Percentiles rank a stretch among this genome's conserved stretches.
phyloP scores from a whole-genome alignment of 768 basidiomycete genomes.

The Tylopilus intermedius region DNA sequence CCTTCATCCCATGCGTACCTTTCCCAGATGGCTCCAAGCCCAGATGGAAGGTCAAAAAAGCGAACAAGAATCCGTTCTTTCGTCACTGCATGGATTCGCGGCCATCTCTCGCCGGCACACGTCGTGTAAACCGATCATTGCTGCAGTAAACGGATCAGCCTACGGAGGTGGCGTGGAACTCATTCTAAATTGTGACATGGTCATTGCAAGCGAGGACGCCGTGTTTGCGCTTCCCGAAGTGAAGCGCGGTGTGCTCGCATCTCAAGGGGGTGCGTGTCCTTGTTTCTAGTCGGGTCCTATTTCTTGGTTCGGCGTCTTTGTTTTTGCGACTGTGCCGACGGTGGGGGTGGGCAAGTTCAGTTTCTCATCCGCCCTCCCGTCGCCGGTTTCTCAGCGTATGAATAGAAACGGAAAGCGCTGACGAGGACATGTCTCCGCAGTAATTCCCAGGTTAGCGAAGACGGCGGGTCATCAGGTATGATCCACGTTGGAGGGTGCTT shows the following conservation, averaged over 20 bases:
- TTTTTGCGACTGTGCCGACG: not conserved
- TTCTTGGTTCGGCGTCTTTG: not conserved
- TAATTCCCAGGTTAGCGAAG: slow-evolving; percentile 62
- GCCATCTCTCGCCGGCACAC: slow-evolving; percentile 62
- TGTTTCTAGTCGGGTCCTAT: not conserved
- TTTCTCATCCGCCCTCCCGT: slow-evolving; percentile 1
- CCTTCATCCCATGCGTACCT: not conserved
- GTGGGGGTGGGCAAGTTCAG: not conserved
- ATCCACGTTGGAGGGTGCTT: slow-evolving; percentile 1
- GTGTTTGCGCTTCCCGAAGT: slow-evolving; percentile 76
- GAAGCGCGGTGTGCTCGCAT: slow-evolving; percentile 68
- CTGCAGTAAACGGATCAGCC: slow-evolving; percentile 73
- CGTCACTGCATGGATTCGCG: slow-evolving; percentile 58
- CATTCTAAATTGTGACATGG: slow-evolving; percentile 72
- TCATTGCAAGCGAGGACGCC: slow-evolving; percentile 61
- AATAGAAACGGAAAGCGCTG: slow-evolving; percentile 10
- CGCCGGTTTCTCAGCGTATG: slow-evolving; percentile 1
- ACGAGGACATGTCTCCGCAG: slow-evolving; percentile 32
- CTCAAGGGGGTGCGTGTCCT: slow-evolving; percentile 56
- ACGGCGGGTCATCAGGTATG: slow-evolving; percentile 72
- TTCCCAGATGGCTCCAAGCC: slow-evolving; percentile 53
- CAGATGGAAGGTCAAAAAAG: slow-evolving; percentile 41
- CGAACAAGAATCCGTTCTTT: slow-evolving; percentile 40
- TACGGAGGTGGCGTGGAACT: slow-evolving; percentile 67
- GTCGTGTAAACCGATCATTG: slow-evolving; percentile 67